phyloP scores from a whole-genome alignment of 129 eudicot species.

The Silybum marianum region DNA sequence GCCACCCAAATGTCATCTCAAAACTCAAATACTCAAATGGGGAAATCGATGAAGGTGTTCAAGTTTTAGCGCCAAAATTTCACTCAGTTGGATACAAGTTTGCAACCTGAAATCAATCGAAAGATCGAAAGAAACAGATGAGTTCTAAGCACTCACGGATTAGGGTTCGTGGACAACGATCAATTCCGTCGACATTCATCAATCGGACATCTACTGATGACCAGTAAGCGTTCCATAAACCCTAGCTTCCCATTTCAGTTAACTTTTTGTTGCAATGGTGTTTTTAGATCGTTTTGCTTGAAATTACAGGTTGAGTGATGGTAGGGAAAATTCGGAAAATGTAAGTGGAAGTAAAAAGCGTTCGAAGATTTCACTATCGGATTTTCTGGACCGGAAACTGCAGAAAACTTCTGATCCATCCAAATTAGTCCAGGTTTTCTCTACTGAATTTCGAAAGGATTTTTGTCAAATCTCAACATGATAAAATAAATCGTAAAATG shows the following conservation, averaged over 20 bases:
- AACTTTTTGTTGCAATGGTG: neutral
- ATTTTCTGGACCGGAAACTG: slow-evolving; percentile 68
- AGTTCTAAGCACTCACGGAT: slow-evolving; percentile 38
- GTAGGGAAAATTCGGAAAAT: slow-evolving; percentile 14
- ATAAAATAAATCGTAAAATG: neutral
- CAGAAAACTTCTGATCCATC: slow-evolving; percentile 47
- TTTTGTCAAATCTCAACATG: neutral
- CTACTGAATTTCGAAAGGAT: neutral
- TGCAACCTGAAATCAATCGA: neutral
- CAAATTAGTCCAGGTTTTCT: slow-evolving; percentile 42
- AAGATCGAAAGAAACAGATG: slow-evolving; percentile 29
- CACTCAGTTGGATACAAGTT: neutral
- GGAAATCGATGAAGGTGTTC: slow-evolving; percentile 2
- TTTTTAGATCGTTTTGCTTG: neutral
- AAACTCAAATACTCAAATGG: neutral
- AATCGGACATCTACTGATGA: slow-evolving; percentile 41
- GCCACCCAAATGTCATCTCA: slow-evolving; percentile 1
- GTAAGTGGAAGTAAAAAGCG: slow-evolving; percentile 25
- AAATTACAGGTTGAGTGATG: slow-evolving; percentile 35
- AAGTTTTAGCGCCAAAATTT: slow-evolving; percentile 26
- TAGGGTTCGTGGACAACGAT: slow-evolving; percentile 71
- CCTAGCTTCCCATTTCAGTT: slow-evolving; percentile 5
- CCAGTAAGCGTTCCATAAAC: slow-evolving; percentile 32
- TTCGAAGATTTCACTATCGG: slow-evolving; percentile 51
- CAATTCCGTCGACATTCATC: slow-evolving; percentile 56